Evolutionary conservation across 2,329 filamentous ascomycete genomes (phyloP), one percentile per base, ranked within the genome.

Genomic region (Pseudogymnoascus sp.): DNA sequence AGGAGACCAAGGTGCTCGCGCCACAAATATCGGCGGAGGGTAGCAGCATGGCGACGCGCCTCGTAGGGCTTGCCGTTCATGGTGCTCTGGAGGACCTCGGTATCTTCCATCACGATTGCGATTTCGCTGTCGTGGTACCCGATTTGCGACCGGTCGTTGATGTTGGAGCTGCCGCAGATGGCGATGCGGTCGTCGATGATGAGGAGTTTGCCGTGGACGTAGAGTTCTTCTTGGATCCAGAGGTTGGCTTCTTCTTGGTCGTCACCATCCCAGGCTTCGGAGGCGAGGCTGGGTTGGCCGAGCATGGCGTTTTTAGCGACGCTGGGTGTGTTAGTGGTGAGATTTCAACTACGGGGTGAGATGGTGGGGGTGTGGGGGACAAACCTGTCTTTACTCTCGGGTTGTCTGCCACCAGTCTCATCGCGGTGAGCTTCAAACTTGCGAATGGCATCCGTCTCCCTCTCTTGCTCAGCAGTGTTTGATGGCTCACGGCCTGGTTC

Each of bases 181-280:
- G 90, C 91, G 59, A 91, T 83, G 62, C 87, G 86, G 74, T 97
- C 93, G 72, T 97, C 93, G 1, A 89, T 89, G 68, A 97, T 93
- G 68, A 95, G 82, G 37, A 97, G 82, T 78, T 97, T 99, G 28
- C 87, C 89, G 74, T 99, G 95, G 59, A 97, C 88, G 74, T 99
- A 99, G 1, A 97, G 83, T 75, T 99, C 93, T 74, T 99, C 95
- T 73, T 96, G 93, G 64, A 97, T 88, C 80, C 95, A 96, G 73
- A 96, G 91, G 62, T 89, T 83, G 64, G 92, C 89, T 74, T 97
- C 95, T 1, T 84, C 84, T 68, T 93, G 84, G 0, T 85, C 78
- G 0, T 81, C 79, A 14, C 90, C 89, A 14, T 93, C 88, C 90
- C 91, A 97, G 0, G 78, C 71, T 74, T 96, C 90, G 8, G 90